A percentile compares a stretch with the other conserved stretches of the same genome.
Conservation (phyloP, 2,329 filamentous ascomycete genomes). For the Monilinia fructigena region DNA sequence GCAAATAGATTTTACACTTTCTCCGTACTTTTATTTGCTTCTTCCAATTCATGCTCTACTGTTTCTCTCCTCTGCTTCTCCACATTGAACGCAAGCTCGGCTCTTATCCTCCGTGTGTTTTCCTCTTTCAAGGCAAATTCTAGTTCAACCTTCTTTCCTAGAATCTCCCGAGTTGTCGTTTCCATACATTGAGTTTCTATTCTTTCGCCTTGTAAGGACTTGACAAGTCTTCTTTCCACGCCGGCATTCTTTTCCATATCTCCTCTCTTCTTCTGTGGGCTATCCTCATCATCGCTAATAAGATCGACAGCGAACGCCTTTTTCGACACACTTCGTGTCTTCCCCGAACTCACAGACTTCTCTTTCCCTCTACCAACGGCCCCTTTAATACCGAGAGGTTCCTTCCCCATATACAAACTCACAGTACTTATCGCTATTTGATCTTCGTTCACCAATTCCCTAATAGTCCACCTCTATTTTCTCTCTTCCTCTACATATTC, state of each 20-base stretch:
- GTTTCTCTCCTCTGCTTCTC: background rate
- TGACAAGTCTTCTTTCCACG: background rate
- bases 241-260: no score
- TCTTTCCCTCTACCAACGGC: background rate
- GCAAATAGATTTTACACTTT: background rate
- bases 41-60: background rate
- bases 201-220: background rate
- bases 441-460: background rate
- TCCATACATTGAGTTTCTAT: background rate
- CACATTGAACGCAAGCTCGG: background rate
- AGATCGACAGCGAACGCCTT: conserved; percentile 12
- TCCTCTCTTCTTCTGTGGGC: background rate
- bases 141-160: background rate
- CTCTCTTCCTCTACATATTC: conserved; percentile 11
- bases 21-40: background rate
- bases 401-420: background rate
- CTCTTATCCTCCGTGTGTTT: background rate
- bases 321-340: background rate
- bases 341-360: background rate
- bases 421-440: no score
- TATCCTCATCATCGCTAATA: conserved; percentile 11
- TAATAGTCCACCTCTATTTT: background rate
- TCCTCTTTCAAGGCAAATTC: background rate
- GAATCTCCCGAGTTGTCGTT: background rate
- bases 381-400: background rate